A percentile compares a stretch with the other conserved stretches of the same genome.
Evolutionary conservation across 805 yeast species (phyloP).

Genomic region (Lipomyces starkeyi): DNA sequence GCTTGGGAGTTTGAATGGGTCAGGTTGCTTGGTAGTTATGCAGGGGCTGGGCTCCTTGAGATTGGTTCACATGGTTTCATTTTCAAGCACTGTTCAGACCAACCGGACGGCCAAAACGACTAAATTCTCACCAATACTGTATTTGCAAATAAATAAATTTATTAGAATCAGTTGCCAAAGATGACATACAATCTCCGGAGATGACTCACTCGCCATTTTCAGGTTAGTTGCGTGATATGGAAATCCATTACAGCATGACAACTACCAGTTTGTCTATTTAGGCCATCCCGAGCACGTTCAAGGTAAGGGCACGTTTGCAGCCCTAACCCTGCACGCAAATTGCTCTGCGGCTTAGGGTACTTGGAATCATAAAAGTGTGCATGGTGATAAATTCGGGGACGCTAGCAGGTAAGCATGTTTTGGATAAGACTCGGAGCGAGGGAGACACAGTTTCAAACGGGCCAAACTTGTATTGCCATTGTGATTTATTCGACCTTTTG

Average conservation of each 20-base stretch:
- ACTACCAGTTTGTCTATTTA: constrained; percentile 39
- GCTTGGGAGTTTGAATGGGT: not conserved
- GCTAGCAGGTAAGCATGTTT: no score
- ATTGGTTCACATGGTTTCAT: no score
- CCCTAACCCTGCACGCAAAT: not conserved
- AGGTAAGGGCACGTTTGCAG: not conserved
- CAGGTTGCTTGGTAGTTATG: no score
- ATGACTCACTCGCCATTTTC: constrained; percentile 40
- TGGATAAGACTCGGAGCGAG: no score
- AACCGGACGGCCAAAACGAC: no score
- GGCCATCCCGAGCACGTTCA: constrained; percentile 34
- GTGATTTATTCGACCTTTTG: no score
- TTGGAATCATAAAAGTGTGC: not conserved
- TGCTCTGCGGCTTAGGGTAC: not conserved
- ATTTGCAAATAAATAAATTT: constrained; percentile 2
- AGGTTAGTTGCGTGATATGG: constrained; percentile 15
- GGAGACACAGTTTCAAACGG: no score
- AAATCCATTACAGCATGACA: constrained; percentile 36
- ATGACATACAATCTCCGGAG: constrained; percentile 31
- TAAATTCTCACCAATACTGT: no score
- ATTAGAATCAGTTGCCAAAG: not conserved
- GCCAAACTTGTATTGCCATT: no score
- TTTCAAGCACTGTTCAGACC: no score
- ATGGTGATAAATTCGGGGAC: no score
- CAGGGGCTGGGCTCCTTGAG: no score